Base-by-base conservation (phyloP, 2,329 filamentous ascomycete species). In the Coniochaeta sp. region DNA sequence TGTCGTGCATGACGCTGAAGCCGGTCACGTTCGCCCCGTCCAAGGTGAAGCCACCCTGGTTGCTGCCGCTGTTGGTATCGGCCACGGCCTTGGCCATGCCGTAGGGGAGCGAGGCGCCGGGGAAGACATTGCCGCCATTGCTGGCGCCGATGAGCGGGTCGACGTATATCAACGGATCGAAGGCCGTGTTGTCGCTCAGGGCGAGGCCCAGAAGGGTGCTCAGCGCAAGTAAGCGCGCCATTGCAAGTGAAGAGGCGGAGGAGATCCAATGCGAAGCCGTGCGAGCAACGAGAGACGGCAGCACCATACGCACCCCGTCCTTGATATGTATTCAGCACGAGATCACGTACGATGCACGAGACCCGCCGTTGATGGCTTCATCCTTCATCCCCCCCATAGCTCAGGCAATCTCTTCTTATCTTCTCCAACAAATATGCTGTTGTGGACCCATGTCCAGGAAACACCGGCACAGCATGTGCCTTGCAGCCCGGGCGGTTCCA, bases 1-100 rank as follows among this genome's bases (percentile, higher is more conserved):
- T 79, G 59, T 83, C 80, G 60, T 82, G 79, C 68, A 82, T 71
- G 32, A 75, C 71, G 12, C 75, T 79, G 64, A 82, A 83, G 13
- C 80, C 81, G 4, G 71, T 73, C 31, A 82, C 72, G 1, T 69
- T 66, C 16, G 66, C 65, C 40, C 67, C 69, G 50, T 82, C 77
- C 6, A 79, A 70, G 0, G 76, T 74, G 61, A 82, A 83, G 9
- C 79, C 78, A 26, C 78, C 78, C 57, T 82, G 78, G 51, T 79
- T 81, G 55, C 75, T 78, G 18, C 63, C 63, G 52, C 70, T 73
- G 56, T 69, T 74, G 14, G 76, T 78, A 57, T 84, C 80, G 46
- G 80, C 75, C 3, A 78, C 77, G 16, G 78, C 76, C 64, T 81
- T 81, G 49, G 76, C 78, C 71, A 82, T 76, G 51, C 72, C 71